Conservation (phyloP, 768 basidiomycete species). For the Suillus subaureus region DNA sequence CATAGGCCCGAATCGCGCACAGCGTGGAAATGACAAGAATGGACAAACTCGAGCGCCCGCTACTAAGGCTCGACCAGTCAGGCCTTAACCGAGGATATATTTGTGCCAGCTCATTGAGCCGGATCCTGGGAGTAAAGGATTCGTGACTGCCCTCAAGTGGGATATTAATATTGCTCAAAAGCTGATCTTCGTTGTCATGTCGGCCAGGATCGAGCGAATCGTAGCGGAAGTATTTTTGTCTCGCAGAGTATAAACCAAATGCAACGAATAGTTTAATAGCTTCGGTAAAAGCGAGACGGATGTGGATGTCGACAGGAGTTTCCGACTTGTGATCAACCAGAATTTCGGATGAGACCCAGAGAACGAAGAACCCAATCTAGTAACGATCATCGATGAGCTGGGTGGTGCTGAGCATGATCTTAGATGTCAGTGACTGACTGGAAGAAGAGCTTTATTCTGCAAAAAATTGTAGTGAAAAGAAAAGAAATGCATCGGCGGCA, state of each 20-base stretch:
- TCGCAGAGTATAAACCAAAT: conserved; percentile 18
- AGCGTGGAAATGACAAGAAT: conserved; percentile 19
- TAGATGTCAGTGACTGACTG: neutral
- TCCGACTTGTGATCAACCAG: neutral
- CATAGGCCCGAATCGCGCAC: conserved; percentile 18
- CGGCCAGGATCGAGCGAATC: neutral
- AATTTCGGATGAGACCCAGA: conserved; percentile 1
- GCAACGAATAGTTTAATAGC: conserved; percentile 21
- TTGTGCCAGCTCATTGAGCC: conserved; percentile 6
- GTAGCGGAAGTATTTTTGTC: conserved; percentile 6
- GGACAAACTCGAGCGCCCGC: conserved; percentile 16
- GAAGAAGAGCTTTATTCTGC: neutral
- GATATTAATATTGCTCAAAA: conserved; percentile 11
- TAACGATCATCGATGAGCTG: neutral
- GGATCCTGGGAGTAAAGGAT: conserved; percentile 8
- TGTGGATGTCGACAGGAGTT: conserved; percentile 10
- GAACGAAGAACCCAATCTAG: neutral
- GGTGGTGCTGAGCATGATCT: neutral
- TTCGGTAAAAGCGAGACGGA: conserved; percentile 24
- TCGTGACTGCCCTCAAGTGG: conserved; percentile 14
- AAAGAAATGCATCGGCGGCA: neutral
- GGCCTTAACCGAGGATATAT: conserved; percentile 7
- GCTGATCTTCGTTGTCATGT: conserved; percentile 11
- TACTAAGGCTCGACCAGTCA: conserved; percentile 10
- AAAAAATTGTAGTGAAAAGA: neutral